Percentiles rank a stretch among this genome's conserved stretches.
These are phyloP conservation scores for Penicillium cosmopolitanum DNA, from an alignment of 495 filamentous ascomycete species.

Conservation along the genomic window DNA sequence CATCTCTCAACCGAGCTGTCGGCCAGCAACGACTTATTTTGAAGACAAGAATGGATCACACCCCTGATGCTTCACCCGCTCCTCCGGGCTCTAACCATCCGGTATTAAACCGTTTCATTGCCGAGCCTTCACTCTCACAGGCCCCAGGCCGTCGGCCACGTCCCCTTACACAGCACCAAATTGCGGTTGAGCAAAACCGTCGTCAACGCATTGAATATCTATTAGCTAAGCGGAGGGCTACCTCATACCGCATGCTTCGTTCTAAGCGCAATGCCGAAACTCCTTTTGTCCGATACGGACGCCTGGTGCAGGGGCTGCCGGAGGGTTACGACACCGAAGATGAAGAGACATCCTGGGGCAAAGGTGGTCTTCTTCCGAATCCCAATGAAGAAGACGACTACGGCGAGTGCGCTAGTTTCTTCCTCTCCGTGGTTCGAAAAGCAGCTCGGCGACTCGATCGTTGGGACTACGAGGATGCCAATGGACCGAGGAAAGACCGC, in stretches of 20 bases:
- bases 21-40: conserved; percentile 51
- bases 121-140: conserved; percentile 40
- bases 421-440: conserved; percentile 71
- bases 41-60: conserved; percentile 54
- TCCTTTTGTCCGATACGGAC: conserved; percentile 66
- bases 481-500: conserved; percentile 48
- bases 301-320: conserved; percentile 65
- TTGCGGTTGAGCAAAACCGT: conserved; percentile 88
- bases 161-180: conserved; percentile 88
- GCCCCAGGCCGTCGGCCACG: conserved; percentile 63
- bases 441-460: conserved; percentile 70
- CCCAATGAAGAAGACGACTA: conserved; percentile 72
- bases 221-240: conserved; percentile 69
- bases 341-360: conserved; percentile 63
- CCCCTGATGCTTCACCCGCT: conserved; percentile 51
- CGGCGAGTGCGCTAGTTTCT: conserved; percentile 76
- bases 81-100: conserved; percentile 53
- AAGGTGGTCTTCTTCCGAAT: conserved; percentile 70
- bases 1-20: conserved; percentile 39
- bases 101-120: conserved; percentile 51
- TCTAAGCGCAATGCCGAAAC: conserved; percentile 61
- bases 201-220: conserved; percentile 87
- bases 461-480: conserved; percentile 65
- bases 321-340: conserved; percentile 83
- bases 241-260: conserved; percentile 65